phyloP scores from a whole-genome alignment of 176 grass and related monocot species.

The Paspalum vaginatum region DNA sequence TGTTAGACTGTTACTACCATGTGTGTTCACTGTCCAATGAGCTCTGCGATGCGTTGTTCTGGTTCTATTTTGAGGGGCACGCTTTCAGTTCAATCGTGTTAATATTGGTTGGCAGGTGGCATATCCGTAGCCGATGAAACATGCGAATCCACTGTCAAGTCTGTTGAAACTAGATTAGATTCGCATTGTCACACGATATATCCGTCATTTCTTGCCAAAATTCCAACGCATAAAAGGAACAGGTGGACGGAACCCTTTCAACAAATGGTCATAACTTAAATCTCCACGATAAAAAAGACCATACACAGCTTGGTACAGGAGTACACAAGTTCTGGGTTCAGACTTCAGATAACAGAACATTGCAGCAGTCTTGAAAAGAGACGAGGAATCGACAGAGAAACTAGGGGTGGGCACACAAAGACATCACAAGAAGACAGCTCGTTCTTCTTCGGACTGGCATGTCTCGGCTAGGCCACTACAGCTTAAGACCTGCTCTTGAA shows the following conservation, averaged over 20 bases:
- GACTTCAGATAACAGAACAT: slow-evolving; percentile 27
- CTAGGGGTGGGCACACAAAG: slow-evolving; percentile 25
- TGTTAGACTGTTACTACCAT: too few relatives aligned
- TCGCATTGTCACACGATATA: neutral
- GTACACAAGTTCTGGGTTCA: slow-evolving; percentile 38
- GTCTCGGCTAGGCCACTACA: neutral
- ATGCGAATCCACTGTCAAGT: neutral
- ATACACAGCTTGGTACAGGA: slow-evolving; percentile 21
- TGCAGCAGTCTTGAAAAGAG: slow-evolving; percentile 14
- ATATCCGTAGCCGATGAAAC: neutral
- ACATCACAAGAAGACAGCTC: slow-evolving; percentile 7
- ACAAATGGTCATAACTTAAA: slow-evolving; percentile 33
- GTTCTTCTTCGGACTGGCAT: slow-evolving; percentile 27
- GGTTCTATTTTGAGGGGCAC: too few relatives aligned
- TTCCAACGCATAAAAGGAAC: neutral
- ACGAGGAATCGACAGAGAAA: slow-evolving; percentile 24
- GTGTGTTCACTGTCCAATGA: neutral
- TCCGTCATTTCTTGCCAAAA: neutral
- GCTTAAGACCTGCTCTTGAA: slow-evolving; percentile 90
- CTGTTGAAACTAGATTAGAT: neutral
- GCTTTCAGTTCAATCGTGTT: neutral
- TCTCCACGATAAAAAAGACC: slow-evolving; percentile 32
- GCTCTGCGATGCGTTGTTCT: neutral
- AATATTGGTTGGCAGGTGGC: neutral
- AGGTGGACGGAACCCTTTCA: neutral